A percentile compares a stretch with the other conserved stretches of the same genome.
Conservation (phyloP, 768 basidiomycete genomes). For the Naganishia friedmannii region DNA sequence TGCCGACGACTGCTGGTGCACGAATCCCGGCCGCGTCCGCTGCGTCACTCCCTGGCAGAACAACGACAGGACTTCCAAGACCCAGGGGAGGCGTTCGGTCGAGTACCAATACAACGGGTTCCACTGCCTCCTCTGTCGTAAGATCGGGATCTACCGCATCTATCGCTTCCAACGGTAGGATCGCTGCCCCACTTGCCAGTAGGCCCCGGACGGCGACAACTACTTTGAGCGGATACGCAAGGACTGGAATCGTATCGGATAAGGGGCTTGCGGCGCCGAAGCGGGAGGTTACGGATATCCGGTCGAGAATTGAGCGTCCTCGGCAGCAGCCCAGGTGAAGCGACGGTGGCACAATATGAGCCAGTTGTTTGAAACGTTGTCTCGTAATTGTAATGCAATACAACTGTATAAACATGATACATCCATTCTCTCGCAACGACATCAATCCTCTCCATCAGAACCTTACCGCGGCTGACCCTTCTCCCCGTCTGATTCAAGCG, state of each 20-base stretch:
- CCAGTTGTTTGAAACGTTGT: no score
- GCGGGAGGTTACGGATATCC: not conserved
- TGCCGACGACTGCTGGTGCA: not conserved
- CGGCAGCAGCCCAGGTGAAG: not conserved
- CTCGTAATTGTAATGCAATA: not conserved
- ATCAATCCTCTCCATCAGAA: no score
- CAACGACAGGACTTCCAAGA: constrained; percentile 2
- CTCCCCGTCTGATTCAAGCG: constrained; percentile 5
- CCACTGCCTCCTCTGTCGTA: not conserved
- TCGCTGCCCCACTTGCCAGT: not conserved
- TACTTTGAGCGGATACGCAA: no score
- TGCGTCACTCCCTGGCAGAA: not conserved
- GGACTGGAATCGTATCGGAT: not conserved
- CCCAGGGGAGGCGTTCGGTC: not conserved
- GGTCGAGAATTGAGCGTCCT: not conserved
- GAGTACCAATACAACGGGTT: not conserved
- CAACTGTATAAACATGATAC: constrained; percentile 9
- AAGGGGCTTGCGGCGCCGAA: not conserved
- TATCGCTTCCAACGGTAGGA: not conserved
- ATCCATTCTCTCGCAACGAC: not conserved
- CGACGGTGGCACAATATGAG: not conserved
- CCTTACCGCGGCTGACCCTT: constrained; percentile 11
- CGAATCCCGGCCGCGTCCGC: constrained; percentile 1
- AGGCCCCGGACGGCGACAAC: not conserved
- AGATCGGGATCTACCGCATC: constrained; percentile 9